A percentile compares a stretch with the other conserved stretches of the same genome.
phyloP scores from a whole-genome alignment of 805 yeast genomes.

The Ogataea nitratoaversa region DNA sequence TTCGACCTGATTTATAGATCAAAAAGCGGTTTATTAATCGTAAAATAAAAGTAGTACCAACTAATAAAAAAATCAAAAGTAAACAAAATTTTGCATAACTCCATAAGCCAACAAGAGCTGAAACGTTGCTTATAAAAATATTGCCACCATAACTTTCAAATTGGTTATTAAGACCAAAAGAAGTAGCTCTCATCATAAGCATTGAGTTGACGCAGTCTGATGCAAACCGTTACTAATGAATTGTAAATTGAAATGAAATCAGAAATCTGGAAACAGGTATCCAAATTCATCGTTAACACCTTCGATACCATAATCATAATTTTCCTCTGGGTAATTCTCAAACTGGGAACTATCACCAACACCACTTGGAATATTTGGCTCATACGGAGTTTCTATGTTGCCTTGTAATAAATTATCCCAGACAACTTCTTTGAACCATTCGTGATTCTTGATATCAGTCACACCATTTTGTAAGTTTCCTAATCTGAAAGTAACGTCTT shows the following conservation, averaged over 20 bases:
- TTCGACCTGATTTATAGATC: too few species aligned
- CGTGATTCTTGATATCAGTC: conserved; percentile 52
- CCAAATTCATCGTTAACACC: conserved; percentile 41
- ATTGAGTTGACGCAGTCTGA: too few species aligned
- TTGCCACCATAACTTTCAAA: too few species aligned
- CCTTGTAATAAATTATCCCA: conserved; percentile 55
- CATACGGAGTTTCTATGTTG: conserved; percentile 61
- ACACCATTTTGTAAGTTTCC: conserved; percentile 59
- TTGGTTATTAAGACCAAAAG: too few species aligned
- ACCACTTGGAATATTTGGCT: conserved; percentile 61
- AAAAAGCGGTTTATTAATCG: too few species aligned
- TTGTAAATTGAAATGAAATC: background rate
- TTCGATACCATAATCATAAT: conserved; percentile 72
- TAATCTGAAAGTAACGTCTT: conserved; percentile 51
- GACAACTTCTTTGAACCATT: conserved; percentile 58
- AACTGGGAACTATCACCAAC: conserved; percentile 60
- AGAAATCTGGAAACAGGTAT: conserved; percentile 29
- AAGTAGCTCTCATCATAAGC: too few species aligned
- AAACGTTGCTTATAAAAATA: too few species aligned
- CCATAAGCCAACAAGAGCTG: too few species aligned
- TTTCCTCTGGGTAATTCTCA: conserved; percentile 77
- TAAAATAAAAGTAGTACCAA: too few species aligned
- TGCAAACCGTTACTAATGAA: too few species aligned
- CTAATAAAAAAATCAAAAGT: too few species aligned
- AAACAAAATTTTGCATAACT: too few species aligned